phyloP scores from a whole-genome alignment of 192 early-diverging fungal genomes.

The Coemansia sp. region DNA sequence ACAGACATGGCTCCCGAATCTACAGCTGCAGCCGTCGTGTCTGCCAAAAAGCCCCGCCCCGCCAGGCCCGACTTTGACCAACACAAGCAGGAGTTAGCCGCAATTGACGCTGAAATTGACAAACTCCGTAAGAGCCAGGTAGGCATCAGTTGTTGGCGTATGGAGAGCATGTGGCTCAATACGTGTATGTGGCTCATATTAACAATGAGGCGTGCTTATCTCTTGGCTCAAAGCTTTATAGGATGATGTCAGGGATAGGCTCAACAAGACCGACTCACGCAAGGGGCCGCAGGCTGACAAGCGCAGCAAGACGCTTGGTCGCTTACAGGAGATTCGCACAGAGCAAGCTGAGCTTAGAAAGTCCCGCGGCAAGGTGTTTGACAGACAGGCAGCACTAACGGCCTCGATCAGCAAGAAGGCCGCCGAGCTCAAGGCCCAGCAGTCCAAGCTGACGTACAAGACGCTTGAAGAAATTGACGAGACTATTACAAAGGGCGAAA shows the following conservation, averaged over 20 bases:
- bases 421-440: constrained; percentile 72
- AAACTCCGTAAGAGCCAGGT: constrained; percentile 60
- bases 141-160: constrained; percentile 3
- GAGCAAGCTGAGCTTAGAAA: constrained; percentile 74
- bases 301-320: constrained; percentile 63
- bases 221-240: constrained; percentile 21
- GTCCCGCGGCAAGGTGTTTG: constrained; percentile 69
- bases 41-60: constrained; percentile 36
- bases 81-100: constrained; percentile 56
- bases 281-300: constrained; percentile 60
- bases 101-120: constrained; percentile 62
- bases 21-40: constrained; percentile 14
- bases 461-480: constrained; percentile 77
- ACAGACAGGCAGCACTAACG: constrained; percentile 71
- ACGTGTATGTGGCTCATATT: background rate
- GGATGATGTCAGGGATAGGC: constrained; percentile 60
- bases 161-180: background rate
- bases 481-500: constrained; percentile 73
- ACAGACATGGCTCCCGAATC: constrained; percentile 40
- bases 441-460: constrained; percentile 81
- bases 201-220: background rate
- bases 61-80: constrained; percentile 58
- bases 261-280: constrained; percentile 61
- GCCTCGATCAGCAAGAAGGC: constrained; percentile 81
- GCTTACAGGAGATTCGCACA: constrained; percentile 68